These are phyloP conservation scores for Russula foetens DNA, from an alignment of 768 basidiomycete species.

Conservation along the genomic window DNA sequence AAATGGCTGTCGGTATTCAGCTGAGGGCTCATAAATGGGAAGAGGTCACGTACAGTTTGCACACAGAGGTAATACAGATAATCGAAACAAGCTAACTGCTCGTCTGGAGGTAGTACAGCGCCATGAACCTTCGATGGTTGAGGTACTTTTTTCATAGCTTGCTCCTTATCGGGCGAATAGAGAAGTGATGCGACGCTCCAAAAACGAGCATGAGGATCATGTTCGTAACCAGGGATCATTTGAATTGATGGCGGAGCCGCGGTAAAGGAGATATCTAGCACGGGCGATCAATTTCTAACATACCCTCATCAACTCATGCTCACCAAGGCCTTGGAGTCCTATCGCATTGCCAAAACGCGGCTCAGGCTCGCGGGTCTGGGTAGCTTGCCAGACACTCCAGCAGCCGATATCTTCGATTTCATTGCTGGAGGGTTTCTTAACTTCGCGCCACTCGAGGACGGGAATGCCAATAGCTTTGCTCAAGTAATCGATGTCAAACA, in stretches of 20 bases:
- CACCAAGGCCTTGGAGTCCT: conserved; percentile 27
- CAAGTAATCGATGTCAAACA: conserved; percentile 36
- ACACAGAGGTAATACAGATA: conserved; percentile 34
- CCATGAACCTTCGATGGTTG: conserved; percentile 25
- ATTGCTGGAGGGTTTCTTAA: conserved; percentile 30
- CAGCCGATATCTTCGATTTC: conserved; percentile 34
- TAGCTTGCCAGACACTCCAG: conserved; percentile 36
- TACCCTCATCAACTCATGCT: neutral
- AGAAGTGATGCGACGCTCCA: conserved; percentile 28
- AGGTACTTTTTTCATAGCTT: conserved; percentile 19
- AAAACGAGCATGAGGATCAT: conserved; percentile 29
- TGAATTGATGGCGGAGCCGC: conserved; percentile 28
- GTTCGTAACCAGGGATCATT: conserved; percentile 26
- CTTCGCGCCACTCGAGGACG: conserved; percentile 36
- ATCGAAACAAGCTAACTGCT: conserved; percentile 34
- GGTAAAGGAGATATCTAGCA: conserved; percentile 32
- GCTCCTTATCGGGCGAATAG: conserved; percentile 27
- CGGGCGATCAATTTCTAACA: neutral
- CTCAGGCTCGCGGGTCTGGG: conserved; percentile 23
- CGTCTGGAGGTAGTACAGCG: conserved; percentile 28
- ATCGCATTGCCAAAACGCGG: conserved; percentile 26
- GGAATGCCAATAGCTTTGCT: conserved; percentile 28
- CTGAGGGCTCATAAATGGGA: neutral
- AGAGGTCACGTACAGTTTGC: conserved; percentile 19
- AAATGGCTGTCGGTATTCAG: conserved; percentile 22